phyloP scores from a whole-genome alignment of 176 grass and related monocot genomes.

The Tuctoria greenei region DNA sequence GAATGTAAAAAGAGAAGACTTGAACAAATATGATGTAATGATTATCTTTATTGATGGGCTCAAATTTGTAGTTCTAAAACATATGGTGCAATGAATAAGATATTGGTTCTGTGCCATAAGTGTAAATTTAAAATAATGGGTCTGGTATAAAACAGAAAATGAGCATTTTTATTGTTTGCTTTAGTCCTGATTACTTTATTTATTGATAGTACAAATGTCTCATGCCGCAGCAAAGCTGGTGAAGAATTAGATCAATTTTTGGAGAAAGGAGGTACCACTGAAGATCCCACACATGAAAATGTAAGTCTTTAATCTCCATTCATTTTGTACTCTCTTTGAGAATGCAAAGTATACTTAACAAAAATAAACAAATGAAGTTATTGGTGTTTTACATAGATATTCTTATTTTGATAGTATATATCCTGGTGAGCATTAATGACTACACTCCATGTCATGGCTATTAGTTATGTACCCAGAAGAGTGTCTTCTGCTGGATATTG shows the following conservation, averaged over 20 bases:
- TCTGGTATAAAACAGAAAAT: background rate
- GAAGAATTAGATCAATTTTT: conserved; percentile 20
- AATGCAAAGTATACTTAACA: background rate
- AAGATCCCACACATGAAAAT: conserved; percentile 31
- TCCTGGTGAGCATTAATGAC: background rate
- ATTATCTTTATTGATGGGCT: background rate
- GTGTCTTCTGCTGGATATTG: background rate
- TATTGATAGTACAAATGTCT: conserved; percentile 5
- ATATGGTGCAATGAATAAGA: background rate
- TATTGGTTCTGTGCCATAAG: background rate
- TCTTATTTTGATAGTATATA: background rate
- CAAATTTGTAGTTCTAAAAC: background rate
- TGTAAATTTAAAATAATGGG: background rate
- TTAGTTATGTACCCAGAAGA: background rate
- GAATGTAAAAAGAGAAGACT: conserved; percentile 14
- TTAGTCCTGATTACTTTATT: conserved; percentile 1
- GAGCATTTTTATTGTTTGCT: background rate
- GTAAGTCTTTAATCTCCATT: conserved; percentile 32
- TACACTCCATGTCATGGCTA: background rate
- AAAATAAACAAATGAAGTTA: background rate
- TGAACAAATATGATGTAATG: conserved; percentile 1
- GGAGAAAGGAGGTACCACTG: conserved; percentile 27
- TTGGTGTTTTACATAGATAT: background rate
- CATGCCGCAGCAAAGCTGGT: conserved; percentile 18
- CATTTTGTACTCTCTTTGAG: background rate